A percentile compares a stretch with the other conserved stretches of the same genome.
Conservation (phyloP, 108 stramenopile species). For the Pseudonitzschia delicatissima region DNA sequence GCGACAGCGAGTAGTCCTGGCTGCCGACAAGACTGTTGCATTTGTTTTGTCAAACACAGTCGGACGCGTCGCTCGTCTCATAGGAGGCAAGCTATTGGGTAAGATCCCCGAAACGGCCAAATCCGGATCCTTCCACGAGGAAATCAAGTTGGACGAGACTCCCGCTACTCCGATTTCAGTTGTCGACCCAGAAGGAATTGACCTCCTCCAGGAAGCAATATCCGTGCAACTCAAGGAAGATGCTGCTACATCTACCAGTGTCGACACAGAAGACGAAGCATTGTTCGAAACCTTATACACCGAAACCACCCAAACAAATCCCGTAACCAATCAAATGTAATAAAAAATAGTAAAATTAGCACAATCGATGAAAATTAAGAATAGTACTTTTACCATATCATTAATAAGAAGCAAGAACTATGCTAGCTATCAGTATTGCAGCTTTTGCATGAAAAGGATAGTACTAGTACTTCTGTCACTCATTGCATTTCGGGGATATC, state of each 20-base stretch:
- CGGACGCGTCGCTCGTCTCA: conserved; percentile 59
- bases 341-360: too few relatives aligned
- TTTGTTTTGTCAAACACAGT: conserved; percentile 68
- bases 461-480: too few relatives aligned
- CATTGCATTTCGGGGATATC: too few relatives aligned
- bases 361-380: neutral
- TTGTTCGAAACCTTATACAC: conserved; percentile 22
- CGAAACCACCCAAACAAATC: neutral
- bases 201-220: conserved; percentile 51
- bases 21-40: conserved; percentile 64
- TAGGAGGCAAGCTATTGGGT: conserved; percentile 61
- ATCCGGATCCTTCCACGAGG: conserved; percentile 62
- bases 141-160: neutral
- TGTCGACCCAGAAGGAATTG: conserved; percentile 28
- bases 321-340: too few relatives aligned
- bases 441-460: too few relatives aligned
- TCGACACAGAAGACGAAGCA: conserved; percentile 35
- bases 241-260: neutral
- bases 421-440: too few relatives aligned
- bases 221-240: conserved; percentile 41
- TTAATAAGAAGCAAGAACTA: too few relatives aligned
- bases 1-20: conserved; percentile 47
- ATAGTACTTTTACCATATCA: too few relatives aligned
- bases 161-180: conserved; percentile 10
- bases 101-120: conserved; percentile 75